Evolutionary conservation across 176 grass and related monocot species (phyloP).

Genomic region (Musa itinerans): DNA sequence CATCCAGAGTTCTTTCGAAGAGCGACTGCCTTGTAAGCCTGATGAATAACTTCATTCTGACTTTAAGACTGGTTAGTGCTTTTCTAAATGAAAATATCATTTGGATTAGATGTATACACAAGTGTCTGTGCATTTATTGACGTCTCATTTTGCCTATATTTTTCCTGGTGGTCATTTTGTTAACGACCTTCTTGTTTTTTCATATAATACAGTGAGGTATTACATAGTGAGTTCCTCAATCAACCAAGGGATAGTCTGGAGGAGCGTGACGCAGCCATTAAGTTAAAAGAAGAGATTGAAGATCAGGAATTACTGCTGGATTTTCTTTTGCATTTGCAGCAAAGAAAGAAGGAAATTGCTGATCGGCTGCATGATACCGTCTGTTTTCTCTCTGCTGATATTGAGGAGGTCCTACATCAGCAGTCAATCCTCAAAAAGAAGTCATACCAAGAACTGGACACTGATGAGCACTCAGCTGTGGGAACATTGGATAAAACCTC

Average conservation of each 20-base stretch:
- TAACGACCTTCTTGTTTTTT: not conserved
- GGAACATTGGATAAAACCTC: slow-evolving; percentile 6
- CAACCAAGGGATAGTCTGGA: slow-evolving; percentile 56
- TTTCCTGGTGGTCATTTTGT: too few relatives aligned
- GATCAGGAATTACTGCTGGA: slow-evolving; percentile 76
- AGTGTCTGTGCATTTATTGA: too few relatives aligned
- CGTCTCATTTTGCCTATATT: too few relatives aligned
- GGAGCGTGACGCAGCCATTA: slow-evolving; percentile 65
- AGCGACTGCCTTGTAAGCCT: too few relatives aligned
- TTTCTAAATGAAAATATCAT: too few relatives aligned
- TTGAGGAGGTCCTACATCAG: slow-evolving; percentile 57
- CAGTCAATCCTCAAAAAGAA: slow-evolving; percentile 41
- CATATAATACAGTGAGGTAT: slow-evolving; percentile 49
- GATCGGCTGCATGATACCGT: slow-evolving; percentile 63
- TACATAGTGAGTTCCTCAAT: slow-evolving; percentile 91
- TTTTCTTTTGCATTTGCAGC: slow-evolving; percentile 76
- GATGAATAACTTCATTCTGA: too few relatives aligned
- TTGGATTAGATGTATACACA: too few relatives aligned
- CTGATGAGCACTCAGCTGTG: slow-evolving; percentile 41
- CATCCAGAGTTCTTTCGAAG: too few relatives aligned
- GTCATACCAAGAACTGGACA: slow-evolving; percentile 41
- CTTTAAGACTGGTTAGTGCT: too few relatives aligned
- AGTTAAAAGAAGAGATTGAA: slow-evolving; percentile 79
- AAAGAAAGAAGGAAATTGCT: slow-evolving; percentile 71
- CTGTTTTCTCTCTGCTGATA: slow-evolving; percentile 80